Conservation (phyloP, 108 stramenopile genomes). For the Cylindrotheca fusiformis region DNA sequence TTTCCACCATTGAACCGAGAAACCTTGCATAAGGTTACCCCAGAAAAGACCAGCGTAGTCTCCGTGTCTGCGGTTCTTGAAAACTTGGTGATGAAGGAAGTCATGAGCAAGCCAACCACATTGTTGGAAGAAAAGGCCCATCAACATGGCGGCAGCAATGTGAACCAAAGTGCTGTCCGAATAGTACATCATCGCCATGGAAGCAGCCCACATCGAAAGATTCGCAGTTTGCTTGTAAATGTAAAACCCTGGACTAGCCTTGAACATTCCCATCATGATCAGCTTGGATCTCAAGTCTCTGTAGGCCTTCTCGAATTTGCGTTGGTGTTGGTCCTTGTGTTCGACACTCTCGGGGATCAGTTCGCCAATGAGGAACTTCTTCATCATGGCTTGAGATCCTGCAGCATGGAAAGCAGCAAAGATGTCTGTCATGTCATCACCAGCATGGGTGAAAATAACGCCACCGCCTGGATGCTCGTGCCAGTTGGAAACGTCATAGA, state of each 20-base stretch:
- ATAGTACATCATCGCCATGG: constrained; percentile 73
- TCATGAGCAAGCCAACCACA: constrained; percentile 99
- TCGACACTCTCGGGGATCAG: constrained; percentile 73
- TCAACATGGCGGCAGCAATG: constrained; percentile 78
- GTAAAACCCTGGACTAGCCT: constrained; percentile 86
- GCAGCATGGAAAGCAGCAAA: constrained; percentile 98
- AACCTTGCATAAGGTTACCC: constrained; percentile 96
- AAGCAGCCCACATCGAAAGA: constrained; percentile 78
- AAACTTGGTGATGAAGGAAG: constrained; percentile 98
- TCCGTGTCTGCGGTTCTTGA: constrained; percentile 89
- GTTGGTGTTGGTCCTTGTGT: constrained; percentile 78
- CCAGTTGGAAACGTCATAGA: constrained; percentile 98
- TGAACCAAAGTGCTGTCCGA: constrained; percentile 75
- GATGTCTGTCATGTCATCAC: constrained; percentile 98
- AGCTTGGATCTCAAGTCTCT: constrained; percentile 89
- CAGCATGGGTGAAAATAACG: constrained; percentile 98
- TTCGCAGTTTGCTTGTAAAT: constrained; percentile 90
- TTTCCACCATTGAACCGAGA: constrained; percentile 95
- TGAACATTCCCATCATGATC: constrained; percentile 94
- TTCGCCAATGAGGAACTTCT: constrained; percentile 93
- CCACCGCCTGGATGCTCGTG: constrained; percentile 95
- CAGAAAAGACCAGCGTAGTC: constrained; percentile 91
- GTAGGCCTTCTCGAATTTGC: constrained; percentile 95
- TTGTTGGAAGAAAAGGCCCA: constrained; percentile 99
- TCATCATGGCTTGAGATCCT: constrained; percentile 85